Base-by-base conservation (phyloP, 192 early-diverging fungal species). In the Entrophospora sp. region DNA sequence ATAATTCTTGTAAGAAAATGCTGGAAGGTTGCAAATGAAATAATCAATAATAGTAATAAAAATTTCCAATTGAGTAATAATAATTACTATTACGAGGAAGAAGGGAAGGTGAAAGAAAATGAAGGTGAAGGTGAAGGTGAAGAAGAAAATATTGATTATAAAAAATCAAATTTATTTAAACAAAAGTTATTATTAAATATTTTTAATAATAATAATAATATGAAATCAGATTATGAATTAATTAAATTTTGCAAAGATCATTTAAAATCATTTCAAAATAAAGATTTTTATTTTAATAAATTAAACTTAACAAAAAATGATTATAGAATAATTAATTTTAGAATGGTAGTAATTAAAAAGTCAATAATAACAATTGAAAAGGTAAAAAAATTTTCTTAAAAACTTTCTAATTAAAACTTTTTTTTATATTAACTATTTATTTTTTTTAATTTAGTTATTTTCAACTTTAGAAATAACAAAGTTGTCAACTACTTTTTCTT, bases 401-500 rank as follows among this genome's bases (percentile, higher is more conserved):
- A 31, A 20, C 32, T 35, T 32, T 27, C 13, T 36, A 16, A 28
- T 60, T 24, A 18, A 32, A 48, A 46, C 10, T 31, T 34, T 44
- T 28, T 46, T 3, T 45, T 62, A 18, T 35, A 31, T 46, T 32
- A n/a, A n/a, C 14, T 9, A 12, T 36, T 12, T 20, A 10, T 5
- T 36, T 56, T 5, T 2, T 20, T 10, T 34, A 20, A 20, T 14
- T 36, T 5, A 18, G n/a, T 14, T 4, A 14, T 37, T 57, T 18
- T 25, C 8, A 25, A 64, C 30, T 16, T 51, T 48, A 20, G 28
- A 12, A 0, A 35, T 30, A 24, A 5, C 35, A 36, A 59, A 35
- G 12, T 48, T 32, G n/a, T 55, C 65, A 24, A 31, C 27, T 35
- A 64, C 67, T 25, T 42, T 62, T 51, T 68, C 67, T 14, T 68